Conservation (phyloP, 441 rosid species). For the Flueggea neowawraea region DNA sequence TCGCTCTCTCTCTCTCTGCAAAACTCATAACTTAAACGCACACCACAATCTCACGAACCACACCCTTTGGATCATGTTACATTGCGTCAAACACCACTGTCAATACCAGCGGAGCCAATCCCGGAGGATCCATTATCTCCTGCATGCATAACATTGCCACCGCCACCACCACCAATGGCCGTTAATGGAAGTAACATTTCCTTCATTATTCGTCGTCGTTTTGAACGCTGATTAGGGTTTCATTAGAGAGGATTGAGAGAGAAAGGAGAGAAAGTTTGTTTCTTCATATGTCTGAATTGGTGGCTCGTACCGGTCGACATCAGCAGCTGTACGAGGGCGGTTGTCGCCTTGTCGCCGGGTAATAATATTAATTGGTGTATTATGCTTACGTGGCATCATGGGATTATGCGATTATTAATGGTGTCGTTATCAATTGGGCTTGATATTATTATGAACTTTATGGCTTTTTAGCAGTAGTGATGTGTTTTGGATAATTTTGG, state of each 20-base stretch:
- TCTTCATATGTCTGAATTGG: slow-evolving; percentile 74
- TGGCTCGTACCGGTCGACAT: slow-evolving; percentile 98
- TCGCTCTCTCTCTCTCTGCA: background rate
- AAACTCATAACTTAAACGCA: background rate
- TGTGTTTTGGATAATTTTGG: no score
- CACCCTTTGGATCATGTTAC: slow-evolving; percentile 34
- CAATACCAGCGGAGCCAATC: slow-evolving; percentile 12
- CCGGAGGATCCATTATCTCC: slow-evolving; percentile 19
- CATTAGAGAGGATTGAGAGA: no score
- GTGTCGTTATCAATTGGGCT: background rate
- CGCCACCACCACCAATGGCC: slow-evolving; percentile 3
- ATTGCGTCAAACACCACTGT: slow-evolving; percentile 25
- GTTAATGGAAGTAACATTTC: background rate
- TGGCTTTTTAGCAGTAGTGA: no score
- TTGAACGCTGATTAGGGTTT: background rate
- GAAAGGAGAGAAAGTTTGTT: no score
- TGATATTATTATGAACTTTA: no score
- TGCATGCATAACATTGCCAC: slow-evolving; percentile 27
- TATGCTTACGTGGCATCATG: background rate
- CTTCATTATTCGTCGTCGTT: background rate
- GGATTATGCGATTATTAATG: background rate
- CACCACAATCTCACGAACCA: background rate
- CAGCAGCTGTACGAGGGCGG: slow-evolving; percentile 93
- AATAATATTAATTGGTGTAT: background rate
- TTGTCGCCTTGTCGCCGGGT: slow-evolving; percentile 97